phyloP scores from a whole-genome alignment of 305 asterid genomes.

The Rubia peregrina region DNA sequence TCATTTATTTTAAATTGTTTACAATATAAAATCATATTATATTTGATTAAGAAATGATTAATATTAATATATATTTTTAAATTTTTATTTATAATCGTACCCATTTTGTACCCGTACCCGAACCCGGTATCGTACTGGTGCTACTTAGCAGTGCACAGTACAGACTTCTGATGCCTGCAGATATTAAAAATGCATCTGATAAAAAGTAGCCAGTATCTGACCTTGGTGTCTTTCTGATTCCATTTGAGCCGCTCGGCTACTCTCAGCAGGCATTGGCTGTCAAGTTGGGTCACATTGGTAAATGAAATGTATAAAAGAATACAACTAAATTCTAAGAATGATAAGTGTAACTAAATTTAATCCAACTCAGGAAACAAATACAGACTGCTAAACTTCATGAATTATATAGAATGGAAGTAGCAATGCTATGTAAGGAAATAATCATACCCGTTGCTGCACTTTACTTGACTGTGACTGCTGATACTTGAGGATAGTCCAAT shows the following conservation, averaged over 20 bases:
- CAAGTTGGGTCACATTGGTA: conserved; percentile 20
- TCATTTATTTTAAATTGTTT: no score
- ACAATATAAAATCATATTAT: no score
- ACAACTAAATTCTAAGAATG: not conserved
- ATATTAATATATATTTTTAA: no score
- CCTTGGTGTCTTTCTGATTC: conserved; percentile 68
- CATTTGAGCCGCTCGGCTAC: conserved; percentile 60
- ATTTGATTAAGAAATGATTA: no score
- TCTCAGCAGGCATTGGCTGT: conserved; percentile 78
- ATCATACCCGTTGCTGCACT: conserved; percentile 63
- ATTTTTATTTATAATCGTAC: no score
- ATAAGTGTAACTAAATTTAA: not conserved
- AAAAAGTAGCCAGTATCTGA: conserved; percentile 19
- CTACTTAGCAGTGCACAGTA: not conserved
- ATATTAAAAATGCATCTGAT: not conserved
- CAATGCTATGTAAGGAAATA: conserved; percentile 16
- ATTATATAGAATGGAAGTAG: not conserved
- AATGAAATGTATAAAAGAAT: not conserved
- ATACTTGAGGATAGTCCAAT: conserved; percentile 92
- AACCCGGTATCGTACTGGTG: no score
- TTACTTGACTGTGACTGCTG: conserved; percentile 79
- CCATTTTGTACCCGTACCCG: no score
- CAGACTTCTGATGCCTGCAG: not conserved
- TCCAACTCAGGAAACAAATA: not conserved
- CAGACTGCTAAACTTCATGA: not conserved